Percentiles rank a stretch among this genome's conserved stretches.
Conservation (phyloP, 2,329 filamentous ascomycete species). For the Colletotrichum cuscutae region DNA sequence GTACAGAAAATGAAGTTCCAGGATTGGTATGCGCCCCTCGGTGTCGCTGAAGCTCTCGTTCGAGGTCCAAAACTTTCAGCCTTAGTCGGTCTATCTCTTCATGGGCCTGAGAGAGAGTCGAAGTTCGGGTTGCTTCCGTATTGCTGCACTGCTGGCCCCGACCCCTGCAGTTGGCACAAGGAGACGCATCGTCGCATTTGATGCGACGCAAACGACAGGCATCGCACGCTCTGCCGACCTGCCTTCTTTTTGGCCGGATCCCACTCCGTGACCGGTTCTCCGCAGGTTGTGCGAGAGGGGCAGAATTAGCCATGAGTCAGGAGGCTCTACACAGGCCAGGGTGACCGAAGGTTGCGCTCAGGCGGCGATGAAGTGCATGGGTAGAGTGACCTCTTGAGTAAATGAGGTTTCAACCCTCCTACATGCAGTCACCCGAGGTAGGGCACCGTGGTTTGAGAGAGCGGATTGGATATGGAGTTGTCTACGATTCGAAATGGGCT, state of each 20-base stretch:
- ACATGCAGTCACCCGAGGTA: not conserved
- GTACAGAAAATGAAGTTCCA: not conserved
- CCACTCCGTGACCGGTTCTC: not conserved
- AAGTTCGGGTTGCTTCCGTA: slow-evolving; percentile 42
- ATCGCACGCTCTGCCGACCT: slow-evolving; percentile 47
- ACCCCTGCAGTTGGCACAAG: slow-evolving; percentile 51
- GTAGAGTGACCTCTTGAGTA: not conserved
- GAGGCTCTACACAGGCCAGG: not conserved
- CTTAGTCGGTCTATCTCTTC: slow-evolving; percentile 51
- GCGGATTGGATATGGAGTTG: not conserved
- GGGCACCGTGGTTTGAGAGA: not conserved
- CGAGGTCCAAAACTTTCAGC: slow-evolving; percentile 43
- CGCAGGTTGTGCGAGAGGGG: not conserved
- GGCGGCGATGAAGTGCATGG: not conserved
- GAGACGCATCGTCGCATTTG: slow-evolving; percentile 52
- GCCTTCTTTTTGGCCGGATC: slow-evolving; percentile 27
- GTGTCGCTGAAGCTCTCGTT: slow-evolving; percentile 39
- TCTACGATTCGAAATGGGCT: not conserved
- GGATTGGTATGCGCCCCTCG: not conserved
- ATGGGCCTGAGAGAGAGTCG: slow-evolving; percentile 42
- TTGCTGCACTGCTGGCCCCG: slow-evolving; percentile 49
- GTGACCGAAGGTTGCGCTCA: not conserved
- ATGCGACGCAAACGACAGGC: slow-evolving; percentile 53
- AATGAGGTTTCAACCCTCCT: not conserved
- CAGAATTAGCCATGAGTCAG: not conserved